Conservation (phyloP, 345 rosid genomes). For the Citrus medica region DNA sequence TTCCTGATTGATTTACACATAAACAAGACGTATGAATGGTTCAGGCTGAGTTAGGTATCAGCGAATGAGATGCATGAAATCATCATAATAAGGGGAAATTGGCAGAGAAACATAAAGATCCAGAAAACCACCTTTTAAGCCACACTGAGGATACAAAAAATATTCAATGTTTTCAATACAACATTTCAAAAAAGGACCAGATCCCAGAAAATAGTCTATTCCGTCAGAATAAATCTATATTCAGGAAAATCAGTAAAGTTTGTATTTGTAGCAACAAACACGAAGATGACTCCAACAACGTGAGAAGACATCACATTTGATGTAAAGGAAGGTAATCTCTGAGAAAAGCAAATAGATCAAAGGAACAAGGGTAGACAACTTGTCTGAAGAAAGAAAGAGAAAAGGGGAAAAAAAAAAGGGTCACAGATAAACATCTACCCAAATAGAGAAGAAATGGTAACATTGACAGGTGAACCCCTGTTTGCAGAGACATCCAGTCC, state of each 20-base stretch:
- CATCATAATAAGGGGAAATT: neutral
- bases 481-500: neutral
- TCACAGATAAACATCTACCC: too few relatives aligned
- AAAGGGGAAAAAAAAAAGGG: too few relatives aligned
- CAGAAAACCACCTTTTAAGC: neutral
- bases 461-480: neutral
- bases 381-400: too few relatives aligned
- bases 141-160: neutral
- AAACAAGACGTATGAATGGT: slow-evolving; percentile 4
- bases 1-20: slow-evolving; percentile 31
- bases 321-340: neutral
- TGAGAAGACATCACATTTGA: neutral
- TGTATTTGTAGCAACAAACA: neutral
- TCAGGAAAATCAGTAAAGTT: neutral
- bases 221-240: neutral
- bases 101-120: neutral
- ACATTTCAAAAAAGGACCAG: neutral
- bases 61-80: neutral
- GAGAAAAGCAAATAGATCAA: neutral
- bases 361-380: neutral
- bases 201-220: neutral
- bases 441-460: too few relatives aligned
- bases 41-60: neutral
- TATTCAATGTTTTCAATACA: neutral
- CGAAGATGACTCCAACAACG: neutral